Base-by-base conservation (phyloP, 257 asterid genomes). In the Rubia yunnanensis region DNA sequence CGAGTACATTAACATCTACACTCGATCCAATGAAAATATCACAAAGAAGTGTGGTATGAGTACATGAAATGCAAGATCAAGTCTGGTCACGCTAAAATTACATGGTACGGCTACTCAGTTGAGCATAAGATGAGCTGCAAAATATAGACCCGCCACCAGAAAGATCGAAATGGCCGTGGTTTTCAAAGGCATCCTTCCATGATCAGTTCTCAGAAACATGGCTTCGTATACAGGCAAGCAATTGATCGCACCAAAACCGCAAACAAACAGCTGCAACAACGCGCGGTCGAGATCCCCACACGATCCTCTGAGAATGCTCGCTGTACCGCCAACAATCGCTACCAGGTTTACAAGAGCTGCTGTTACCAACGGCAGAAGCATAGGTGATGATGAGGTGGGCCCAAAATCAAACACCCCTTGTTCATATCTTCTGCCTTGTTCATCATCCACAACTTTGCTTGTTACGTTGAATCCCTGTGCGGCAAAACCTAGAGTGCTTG, bases 361-460 rank as follows among this genome's bases (percentile, higher is more conserved):
- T 2, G 76, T 71, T n/a, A 81, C 66, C 13, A 85, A 52, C 18
- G 91, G 95, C 68, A 85, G 78, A 30, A 85, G 84, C 84, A 91
- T 69, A 22, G 95, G 52, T 44, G 52, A 89, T 17, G 95, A 83
- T 0, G 77, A 30, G 44, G 64, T 3, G 15, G 64, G 64, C 15
- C 92, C 96, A 64, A 84, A 91, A 38, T 88, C 92, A 14, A 86
- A 82, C 5, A 54, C 73, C 41, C 92, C 92, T 65, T 81, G 78
- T 28, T 78, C 59, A 26, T 88, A 88, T 30, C 87, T 77, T 67
- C 77, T 83, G 55, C 83, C 72, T 56, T 71, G 74, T 50, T 82
- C 94, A 5, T 77, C 57, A 34, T 86, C 92, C 0, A 70, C 70
- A 3, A 77, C 85, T 82, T 88, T 91, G 78, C 75, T 88, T 3